Evolutionary conservation across 495 filamentous ascomycete species (phyloP).

Genomic region (Pyrenopolyporus hunteri): DNA sequence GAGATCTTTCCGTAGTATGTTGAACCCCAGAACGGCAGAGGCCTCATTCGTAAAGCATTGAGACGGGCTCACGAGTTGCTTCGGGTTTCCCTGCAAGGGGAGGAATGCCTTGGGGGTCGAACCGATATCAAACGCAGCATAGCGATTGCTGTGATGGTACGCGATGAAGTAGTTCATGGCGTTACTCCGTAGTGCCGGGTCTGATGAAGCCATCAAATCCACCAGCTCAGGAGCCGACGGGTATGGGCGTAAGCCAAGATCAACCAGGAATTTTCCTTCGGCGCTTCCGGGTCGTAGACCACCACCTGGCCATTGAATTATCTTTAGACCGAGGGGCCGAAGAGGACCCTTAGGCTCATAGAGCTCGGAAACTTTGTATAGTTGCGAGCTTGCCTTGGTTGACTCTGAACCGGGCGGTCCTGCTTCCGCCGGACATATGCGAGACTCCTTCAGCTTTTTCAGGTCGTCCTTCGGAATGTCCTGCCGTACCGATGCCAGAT

Average conservation of each 20-base stretch:
- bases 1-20: conserved; percentile 74
- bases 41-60: conserved; percentile 83
- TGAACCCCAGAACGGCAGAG: conserved; percentile 77
- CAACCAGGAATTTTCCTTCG: conserved; percentile 75
- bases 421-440: conserved; percentile 82
- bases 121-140: conserved; percentile 64
- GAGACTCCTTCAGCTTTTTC: conserved; percentile 73
- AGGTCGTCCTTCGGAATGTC: conserved; percentile 90
- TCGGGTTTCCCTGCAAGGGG: conserved; percentile 69
- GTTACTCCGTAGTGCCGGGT: conserved; percentile 63
- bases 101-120: conserved; percentile 68
- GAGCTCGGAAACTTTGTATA: conserved; percentile 82
- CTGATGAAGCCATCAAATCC: conserved; percentile 71
- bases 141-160: conserved; percentile 78
- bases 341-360: conserved; percentile 80
- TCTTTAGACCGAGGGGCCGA: conserved; percentile 69
- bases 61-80: conserved; percentile 68
- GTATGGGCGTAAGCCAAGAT: conserved; percentile 71
- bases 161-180: conserved; percentile 83
- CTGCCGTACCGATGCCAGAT: conserved; percentile 83
- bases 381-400: conserved; percentile 50
- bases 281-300: conserved; percentile 63
- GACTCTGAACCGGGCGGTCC: conserved; percentile 53
- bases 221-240: conserved; percentile 75
- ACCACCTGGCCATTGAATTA: conserved; percentile 84